Evolutionary conservation across 768 basidiomycete genomes (phyloP).

Genomic region (Russula foetens): DNA sequence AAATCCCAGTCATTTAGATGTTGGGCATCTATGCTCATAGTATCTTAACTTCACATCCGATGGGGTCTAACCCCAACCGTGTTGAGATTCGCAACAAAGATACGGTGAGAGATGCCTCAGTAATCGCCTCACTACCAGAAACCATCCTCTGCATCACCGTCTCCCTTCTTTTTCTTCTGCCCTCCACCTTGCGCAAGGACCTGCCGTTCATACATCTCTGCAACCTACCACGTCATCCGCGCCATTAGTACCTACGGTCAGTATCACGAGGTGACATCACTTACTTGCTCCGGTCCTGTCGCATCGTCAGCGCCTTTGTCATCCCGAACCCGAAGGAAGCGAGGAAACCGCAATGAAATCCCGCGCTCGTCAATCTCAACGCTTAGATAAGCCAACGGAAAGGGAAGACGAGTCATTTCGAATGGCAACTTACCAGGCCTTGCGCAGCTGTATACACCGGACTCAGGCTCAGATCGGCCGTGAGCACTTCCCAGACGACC

Average conservation of each 20-base stretch:
- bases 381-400: conserved; percentile 8
- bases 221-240: conserved; percentile 44
- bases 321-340: conserved; percentile 87
- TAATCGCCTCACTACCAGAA: conserved; percentile 51
- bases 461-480: conserved; percentile 93
- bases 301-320: conserved; percentile 92
- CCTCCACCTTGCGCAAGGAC: conserved; percentile 68
- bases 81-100: conserved; percentile 1
- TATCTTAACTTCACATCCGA: background rate
- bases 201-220: conserved; percentile 91
- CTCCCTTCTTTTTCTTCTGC: conserved; percentile 59
- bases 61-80: background rate
- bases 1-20: conserved; percentile 15
- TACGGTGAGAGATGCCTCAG: background rate
- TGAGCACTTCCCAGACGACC: conserved; percentile 96
- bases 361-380: conserved; percentile 80
- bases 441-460: conserved; percentile 94
- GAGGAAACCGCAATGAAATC: conserved; percentile 92
- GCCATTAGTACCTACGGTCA: conserved; percentile 4
- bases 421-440: conserved; percentile 56
- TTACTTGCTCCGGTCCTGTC: conserved; percentile 86
- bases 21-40: background rate
- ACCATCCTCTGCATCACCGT: conserved; percentile 59
- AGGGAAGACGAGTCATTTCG: background rate
- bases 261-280: conserved; percentile 12